A percentile compares a stretch with the other conserved stretches of the same genome.
phyloP scores from a whole-genome alignment of 345 rosid species.

The Combretum micranthum region DNA sequence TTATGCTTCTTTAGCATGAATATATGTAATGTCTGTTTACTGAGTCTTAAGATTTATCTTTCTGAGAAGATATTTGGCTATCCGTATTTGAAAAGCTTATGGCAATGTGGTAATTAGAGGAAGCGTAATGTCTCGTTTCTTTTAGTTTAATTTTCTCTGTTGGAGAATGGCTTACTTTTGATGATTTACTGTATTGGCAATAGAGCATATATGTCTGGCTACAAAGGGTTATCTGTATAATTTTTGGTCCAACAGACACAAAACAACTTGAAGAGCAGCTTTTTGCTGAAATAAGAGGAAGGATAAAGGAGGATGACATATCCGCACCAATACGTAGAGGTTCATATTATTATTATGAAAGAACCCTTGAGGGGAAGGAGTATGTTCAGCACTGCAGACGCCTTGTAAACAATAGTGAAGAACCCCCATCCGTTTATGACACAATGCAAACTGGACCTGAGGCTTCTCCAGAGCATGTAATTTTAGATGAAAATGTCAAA shows the following conservation, averaged over 20 bases:
- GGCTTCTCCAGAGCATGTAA: conserved; percentile 72
- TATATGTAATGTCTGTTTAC: too few species aligned
- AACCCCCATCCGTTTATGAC: conserved; percentile 58
- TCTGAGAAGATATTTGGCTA: too few species aligned
- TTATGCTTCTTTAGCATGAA: too few species aligned
- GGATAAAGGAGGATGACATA: conserved; percentile 86
- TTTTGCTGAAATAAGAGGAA: conserved; percentile 61
- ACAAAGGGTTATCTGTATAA: neutral
- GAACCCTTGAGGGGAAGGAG: conserved; percentile 79
- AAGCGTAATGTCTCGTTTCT: too few species aligned
- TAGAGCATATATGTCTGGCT: neutral
- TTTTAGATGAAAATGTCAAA: conserved; percentile 82
- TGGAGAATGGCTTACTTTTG: neutral
- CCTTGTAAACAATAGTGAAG: conserved; percentile 22
- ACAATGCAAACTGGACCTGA: conserved; percentile 62
- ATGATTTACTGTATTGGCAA: neutral
- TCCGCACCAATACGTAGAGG: conserved; percentile 67
- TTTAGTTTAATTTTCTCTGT: too few species aligned
- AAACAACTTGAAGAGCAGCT: conserved; percentile 58
- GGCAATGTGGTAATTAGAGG: too few species aligned
- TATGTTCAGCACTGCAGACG: conserved; percentile 76
- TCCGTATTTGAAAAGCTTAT: too few species aligned
- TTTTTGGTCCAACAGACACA: conserved; percentile 36
- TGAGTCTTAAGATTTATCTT: too few species aligned
- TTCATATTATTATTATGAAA: conserved; percentile 60